These are phyloP conservation scores for Novakomyces olei DNA, from an alignment of 805 yeast species.

Conservation along the genomic window DNA sequence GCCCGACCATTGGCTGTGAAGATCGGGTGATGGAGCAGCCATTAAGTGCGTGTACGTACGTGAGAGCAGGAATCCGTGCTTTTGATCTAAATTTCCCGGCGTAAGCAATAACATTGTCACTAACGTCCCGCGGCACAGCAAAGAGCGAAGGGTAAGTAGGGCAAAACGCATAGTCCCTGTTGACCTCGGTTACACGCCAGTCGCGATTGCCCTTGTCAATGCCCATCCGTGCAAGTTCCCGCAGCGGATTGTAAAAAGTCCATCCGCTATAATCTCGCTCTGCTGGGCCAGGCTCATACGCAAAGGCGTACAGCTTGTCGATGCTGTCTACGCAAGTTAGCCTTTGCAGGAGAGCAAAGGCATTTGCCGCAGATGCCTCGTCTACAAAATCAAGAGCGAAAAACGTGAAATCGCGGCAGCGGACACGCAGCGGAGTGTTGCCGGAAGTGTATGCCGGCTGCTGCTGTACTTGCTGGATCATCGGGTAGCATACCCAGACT, in stretches of 20 bases:
- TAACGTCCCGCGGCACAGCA: conserved; percentile 51
- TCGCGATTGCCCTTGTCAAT: conserved; percentile 12
- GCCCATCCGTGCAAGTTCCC: conserved; percentile 61
- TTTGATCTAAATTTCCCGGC: conserved; percentile 76
- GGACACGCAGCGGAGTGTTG: conserved; percentile 36
- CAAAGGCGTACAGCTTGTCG: conserved; percentile 55
- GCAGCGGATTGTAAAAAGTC: conserved; percentile 37
- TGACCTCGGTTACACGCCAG: conserved; percentile 57
- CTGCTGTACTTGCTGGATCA: conserved; percentile 35
- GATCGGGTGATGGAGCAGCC: conserved; percentile 69
- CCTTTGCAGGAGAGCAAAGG: conserved; percentile 45
- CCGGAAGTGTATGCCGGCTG: conserved; percentile 5
- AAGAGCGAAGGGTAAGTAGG: conserved; percentile 45
- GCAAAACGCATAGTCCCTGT: conserved; percentile 22
- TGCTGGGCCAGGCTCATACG: conserved; percentile 49
- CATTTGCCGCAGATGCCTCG: conserved; percentile 41
- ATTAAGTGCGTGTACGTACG: conserved; percentile 37
- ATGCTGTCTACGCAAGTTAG: conserved; percentile 32
- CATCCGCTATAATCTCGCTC: conserved; percentile 52
- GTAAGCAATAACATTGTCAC: conserved; percentile 64
- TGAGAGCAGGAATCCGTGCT: conserved; percentile 57
- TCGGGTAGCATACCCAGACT: conserved; percentile 81
- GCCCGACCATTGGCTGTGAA: conserved; percentile 80
- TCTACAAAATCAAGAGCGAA: conserved; percentile 51
- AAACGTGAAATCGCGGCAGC: conserved; percentile 69